Evolutionary conservation across 805 yeast genomes (phyloP), one percentile per base, ranked within the genome.

Genomic region (Yamadazyma ubonensis): DNA sequence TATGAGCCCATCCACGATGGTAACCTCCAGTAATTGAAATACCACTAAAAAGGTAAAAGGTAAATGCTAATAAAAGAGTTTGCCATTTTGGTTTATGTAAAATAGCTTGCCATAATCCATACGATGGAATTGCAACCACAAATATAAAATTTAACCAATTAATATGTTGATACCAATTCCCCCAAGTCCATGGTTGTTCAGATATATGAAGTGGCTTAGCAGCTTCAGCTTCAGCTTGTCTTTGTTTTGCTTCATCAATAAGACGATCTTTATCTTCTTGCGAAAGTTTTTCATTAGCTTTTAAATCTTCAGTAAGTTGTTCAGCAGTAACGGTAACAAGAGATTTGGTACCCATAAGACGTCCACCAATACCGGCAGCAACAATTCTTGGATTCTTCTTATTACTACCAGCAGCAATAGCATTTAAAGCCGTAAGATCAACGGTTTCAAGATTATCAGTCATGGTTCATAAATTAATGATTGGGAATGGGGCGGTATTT

Each of bases 1-100:
- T 79, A 63, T 86, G 95, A 20, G 93, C 70, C 80, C 81, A 86
- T 48, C 83, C 68, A 63, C 95, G 71, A 57, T 86, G 95, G 63
- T 86, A 86, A 38, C 95, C 95, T 11, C 86, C 93, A 16, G 93
- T 86, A 59, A 86, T 82, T 31, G 91, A 83, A 18, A 83, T 46
- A 53, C 95, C 95, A 45, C 82, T 77, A 38, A 79, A 59, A 12
- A 64, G 53, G 56, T 83, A 86, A 39, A 80, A 61, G 14, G 73
- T 37, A 15, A 82, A 35, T 0, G 82, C 72, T 54, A 83, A 76
- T 14, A 68, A 51, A 2, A 79, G 50, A 2, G 95, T 74, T 50
- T 76, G 71, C 42, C 52, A 44, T 31, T 70, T 70, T 29, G 85
- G 73, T 6, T 79, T 77, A 31, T 74, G 71, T 40, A 61, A 49